Evolutionary conservation across 2,329 filamentous ascomycete genomes (phyloP).

Genomic region (Furcasterigmium sp.): DNA sequence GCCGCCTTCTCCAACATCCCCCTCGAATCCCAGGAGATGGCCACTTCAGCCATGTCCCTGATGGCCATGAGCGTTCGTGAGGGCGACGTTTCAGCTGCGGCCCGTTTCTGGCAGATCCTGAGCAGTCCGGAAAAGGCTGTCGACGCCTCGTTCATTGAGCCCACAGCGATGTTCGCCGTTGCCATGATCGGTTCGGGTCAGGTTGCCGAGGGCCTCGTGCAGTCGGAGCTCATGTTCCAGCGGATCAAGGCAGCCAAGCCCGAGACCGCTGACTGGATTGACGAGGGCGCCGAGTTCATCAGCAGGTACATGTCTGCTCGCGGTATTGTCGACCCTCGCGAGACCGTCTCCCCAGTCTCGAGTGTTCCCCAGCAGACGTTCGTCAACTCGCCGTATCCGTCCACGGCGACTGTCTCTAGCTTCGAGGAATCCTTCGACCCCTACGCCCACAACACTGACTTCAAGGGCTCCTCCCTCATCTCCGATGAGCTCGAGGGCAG

Average conservation of each 20-base stretch:
- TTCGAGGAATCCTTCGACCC: slow-evolving; percentile 86
- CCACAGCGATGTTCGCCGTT: slow-evolving; percentile 84
- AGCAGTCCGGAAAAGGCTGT: slow-evolving; percentile 55
- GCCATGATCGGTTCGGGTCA: slow-evolving; percentile 83
- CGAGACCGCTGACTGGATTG: slow-evolving; percentile 72
- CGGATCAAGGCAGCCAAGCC: slow-evolving; percentile 62
- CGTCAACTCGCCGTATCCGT: slow-evolving; percentile 44
- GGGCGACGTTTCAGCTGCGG: slow-evolving; percentile 72
- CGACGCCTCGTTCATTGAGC: slow-evolving; percentile 69
- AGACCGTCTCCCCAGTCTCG: slow-evolving; percentile 39
- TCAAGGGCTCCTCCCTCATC: slow-evolving; percentile 87
- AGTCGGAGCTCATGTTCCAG: slow-evolving; percentile 82
- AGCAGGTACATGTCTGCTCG: slow-evolving; percentile 52
- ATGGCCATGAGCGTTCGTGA: slow-evolving; percentile 81
- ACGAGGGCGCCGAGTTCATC: slow-evolving; percentile 75
- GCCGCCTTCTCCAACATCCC: slow-evolving; percentile 59
- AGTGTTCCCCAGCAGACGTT: slow-evolving; percentile 41
- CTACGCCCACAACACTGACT: slow-evolving; percentile 84
- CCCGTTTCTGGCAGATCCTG: slow-evolving; percentile 75
- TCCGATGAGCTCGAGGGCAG: slow-evolving; percentile 83
- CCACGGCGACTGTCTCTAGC: slow-evolving; percentile 51
- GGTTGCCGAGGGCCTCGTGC: slow-evolving; percentile 71
- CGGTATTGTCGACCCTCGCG: slow-evolving; percentile 50
- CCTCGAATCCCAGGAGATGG: slow-evolving; percentile 40
- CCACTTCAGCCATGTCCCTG: slow-evolving; percentile 68